Conservation (phyloP, 192 early-diverging fungal genomes). For the Kickxella alabastrina region DNA sequence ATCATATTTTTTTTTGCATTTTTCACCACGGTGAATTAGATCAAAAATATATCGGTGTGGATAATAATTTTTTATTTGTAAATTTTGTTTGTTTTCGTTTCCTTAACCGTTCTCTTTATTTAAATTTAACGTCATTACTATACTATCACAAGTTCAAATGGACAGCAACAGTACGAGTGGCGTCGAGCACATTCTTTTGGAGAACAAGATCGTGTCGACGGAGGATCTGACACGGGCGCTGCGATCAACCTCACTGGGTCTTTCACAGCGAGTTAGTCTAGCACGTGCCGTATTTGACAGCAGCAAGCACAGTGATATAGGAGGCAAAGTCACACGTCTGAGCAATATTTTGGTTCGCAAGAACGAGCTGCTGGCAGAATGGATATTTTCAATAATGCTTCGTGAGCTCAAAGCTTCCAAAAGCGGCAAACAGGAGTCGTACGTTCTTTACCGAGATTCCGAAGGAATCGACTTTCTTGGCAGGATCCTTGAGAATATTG, state of each 20-base stretch:
- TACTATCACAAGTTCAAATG: no score
- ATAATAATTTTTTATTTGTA: no score
- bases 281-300: conserved; percentile 37
- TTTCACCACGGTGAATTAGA: no score
- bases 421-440: conserved; percentile 1
- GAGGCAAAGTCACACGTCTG: conserved; percentile 11
- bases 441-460: conserved; percentile 16
- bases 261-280: conserved; percentile 21
- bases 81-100: no score
- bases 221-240: conserved; percentile 43
- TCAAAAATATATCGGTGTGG: no score
- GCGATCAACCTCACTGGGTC: conserved; percentile 12
- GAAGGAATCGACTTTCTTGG: conserved; percentile 14
- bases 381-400: conserved; percentile 42
- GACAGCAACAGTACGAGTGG: no score
- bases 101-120: background rate
- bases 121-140: no score
- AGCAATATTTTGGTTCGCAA: conserved; percentile 29
- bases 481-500: conserved; percentile 24
- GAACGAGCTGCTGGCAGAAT: conserved; percentile 39
- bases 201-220: conserved; percentile 3
- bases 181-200: no score
- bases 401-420: conserved; percentile 32
- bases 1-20: no score
- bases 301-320: conserved; percentile 4